Conservation (phyloP, 192 early-diverging fungal species). For the Phycomyces nitens region DNA sequence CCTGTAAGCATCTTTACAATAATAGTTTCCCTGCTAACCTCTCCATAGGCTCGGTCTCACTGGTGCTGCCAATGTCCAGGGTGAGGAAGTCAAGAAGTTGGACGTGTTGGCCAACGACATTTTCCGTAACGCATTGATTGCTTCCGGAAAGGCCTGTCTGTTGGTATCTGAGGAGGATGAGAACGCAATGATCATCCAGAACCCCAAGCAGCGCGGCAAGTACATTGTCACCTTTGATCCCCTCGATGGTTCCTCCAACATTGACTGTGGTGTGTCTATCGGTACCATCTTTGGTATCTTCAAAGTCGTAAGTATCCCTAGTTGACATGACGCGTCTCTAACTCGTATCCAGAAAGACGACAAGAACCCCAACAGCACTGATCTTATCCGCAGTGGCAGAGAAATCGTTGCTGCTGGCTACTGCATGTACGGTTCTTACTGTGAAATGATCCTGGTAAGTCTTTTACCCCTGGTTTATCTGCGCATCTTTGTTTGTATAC, state of each 20-base stretch:
- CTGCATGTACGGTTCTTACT: constrained; percentile 96
- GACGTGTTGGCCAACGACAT: constrained; percentile 98
- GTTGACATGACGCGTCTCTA: too few species aligned
- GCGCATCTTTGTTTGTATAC: too few species aligned
- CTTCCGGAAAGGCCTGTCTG: constrained; percentile 85
- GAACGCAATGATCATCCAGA: constrained; percentile 84
- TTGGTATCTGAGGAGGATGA: constrained; percentile 98
- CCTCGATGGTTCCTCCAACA: constrained; percentile 95
- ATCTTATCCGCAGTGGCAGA: constrained; percentile 84
- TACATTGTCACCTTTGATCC: constrained; percentile 98
- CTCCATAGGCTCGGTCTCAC: constrained; percentile 75
- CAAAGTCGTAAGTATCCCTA: constrained; percentile 64
- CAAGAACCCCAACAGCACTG: constrained; percentile 55
- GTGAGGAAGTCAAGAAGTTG: constrained; percentile 94
- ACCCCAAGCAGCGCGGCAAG: constrained; percentile 66
- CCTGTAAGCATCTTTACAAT: constrained; percentile 56
- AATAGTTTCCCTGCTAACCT: neutral
- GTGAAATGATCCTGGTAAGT: constrained; percentile 64
- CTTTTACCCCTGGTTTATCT: too few species aligned
- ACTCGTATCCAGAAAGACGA: constrained; percentile 34
- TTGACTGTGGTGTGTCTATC: constrained; percentile 97
- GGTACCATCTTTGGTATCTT: constrained; percentile 99
- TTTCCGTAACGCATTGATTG: constrained; percentile 90
- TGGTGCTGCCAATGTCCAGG: constrained; percentile 83
- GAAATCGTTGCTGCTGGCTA: constrained; percentile 94